phyloP scores from a whole-genome alignment of 768 basidiomycete genomes.

The Tulasnella sp. region DNA sequence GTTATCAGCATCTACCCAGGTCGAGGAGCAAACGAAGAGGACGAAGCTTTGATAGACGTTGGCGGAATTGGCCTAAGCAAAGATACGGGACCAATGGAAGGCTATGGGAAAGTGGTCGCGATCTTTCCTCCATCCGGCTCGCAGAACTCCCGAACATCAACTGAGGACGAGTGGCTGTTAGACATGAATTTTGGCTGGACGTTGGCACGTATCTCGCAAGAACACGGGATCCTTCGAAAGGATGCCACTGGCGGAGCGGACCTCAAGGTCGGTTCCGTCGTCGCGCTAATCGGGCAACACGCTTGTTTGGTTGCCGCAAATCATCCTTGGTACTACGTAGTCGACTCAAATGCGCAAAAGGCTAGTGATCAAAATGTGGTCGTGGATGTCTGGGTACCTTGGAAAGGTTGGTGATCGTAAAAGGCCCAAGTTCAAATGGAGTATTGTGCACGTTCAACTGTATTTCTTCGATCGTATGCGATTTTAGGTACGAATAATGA shows the following conservation, averaged over 20 bases:
- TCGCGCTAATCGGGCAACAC: slow-evolving; percentile 75
- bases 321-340: slow-evolving; percentile 74
- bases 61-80: slow-evolving; percentile 83
- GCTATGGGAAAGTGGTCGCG: slow-evolving; percentile 54
- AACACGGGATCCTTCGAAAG: slow-evolving; percentile 55
- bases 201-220: slow-evolving; percentile 30
- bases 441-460: too few relatives aligned
- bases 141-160: neutral
- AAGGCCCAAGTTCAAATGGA: neutral
- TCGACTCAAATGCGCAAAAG: slow-evolving; percentile 41
- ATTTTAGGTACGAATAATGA: too few relatives aligned
- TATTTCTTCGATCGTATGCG: too few relatives aligned
- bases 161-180: neutral
- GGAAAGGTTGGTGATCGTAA: slow-evolving; percentile 68
- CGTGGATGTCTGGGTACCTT: slow-evolving; percentile 77
- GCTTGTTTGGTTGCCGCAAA: slow-evolving; percentile 74
- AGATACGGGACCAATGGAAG: slow-evolving; percentile 62
- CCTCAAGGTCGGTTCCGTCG: slow-evolving; percentile 45
- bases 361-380: slow-evolving; percentile 36
- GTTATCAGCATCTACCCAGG: slow-evolving; percentile 74
- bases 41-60: slow-evolving; percentile 73
- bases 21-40: slow-evolving; percentile 44
- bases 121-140: neutral
- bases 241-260: slow-evolving; percentile 14
- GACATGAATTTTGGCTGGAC: slow-evolving; percentile 19